Conservation (phyloP, 176 grass and related monocot genomes). For the Echinochloa phyllopogon region DNA sequence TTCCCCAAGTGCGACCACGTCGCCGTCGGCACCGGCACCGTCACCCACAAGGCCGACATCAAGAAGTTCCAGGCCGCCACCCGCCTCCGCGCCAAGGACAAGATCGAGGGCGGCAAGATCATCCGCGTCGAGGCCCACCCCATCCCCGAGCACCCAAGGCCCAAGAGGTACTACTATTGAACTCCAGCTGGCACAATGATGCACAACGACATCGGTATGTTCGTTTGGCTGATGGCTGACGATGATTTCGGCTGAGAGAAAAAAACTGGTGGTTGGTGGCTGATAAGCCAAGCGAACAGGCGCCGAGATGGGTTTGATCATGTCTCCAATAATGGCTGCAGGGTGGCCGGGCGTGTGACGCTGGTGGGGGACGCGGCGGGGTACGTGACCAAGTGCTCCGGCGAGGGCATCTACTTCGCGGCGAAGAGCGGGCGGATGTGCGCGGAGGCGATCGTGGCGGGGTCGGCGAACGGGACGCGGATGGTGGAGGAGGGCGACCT, state of each 20-base stretch:
- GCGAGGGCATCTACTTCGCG: conserved; percentile 98
- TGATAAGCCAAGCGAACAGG: too few species aligned
- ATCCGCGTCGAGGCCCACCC: conserved; percentile 97
- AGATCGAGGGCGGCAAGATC: conserved; percentile 95
- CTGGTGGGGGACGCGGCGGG: conserved; percentile 92
- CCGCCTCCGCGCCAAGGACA: conserved; percentile 86
- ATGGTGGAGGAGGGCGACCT: conserved; percentile 94
- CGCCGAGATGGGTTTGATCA: neutral
- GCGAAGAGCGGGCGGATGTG: conserved; percentile 95
- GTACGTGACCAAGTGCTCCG: conserved; percentile 98
- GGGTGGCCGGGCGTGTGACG: conserved; percentile 70
- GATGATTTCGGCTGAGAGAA: too few species aligned
- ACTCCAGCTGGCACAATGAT: too few species aligned
- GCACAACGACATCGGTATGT: too few species aligned
- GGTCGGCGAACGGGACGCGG: conserved; percentile 75
- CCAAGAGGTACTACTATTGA: conserved; percentile 66
- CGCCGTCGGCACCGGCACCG: conserved; percentile 92
- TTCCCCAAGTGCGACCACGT: conserved; percentile 99
- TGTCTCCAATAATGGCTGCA: conserved; percentile 3
- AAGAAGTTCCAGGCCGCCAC: conserved; percentile 99
- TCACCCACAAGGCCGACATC: conserved; percentile 96
- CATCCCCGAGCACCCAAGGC: conserved; percentile 91
- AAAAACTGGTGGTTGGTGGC: too few species aligned
- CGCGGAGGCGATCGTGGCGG: conserved; percentile 86
- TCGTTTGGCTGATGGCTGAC: too few species aligned